These are phyloP conservation scores for Jamesozyma rosinii DNA, from an alignment of 805 yeast genomes.

Conservation along the genomic window DNA sequence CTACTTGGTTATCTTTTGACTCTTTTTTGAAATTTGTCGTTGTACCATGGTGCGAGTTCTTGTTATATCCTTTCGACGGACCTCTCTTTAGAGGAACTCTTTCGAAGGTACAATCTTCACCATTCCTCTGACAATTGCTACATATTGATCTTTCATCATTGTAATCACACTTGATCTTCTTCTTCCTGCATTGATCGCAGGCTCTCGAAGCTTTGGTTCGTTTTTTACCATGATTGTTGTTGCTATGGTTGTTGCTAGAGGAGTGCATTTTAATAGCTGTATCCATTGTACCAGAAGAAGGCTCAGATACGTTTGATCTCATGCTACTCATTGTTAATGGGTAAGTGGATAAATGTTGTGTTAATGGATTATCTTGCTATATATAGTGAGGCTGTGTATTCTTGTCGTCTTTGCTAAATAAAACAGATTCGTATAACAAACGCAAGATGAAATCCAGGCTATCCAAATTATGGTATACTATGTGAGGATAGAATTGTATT, in stretches of 20 bases:
- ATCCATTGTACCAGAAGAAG: not conserved
- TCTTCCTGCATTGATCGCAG: conserved; percentile 70
- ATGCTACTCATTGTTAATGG: not conserved
- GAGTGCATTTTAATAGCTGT: not conserved
- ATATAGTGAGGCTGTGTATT: no score
- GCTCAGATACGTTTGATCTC: not conserved
- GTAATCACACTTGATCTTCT: conserved; percentile 66
- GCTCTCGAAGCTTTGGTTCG: conserved; percentile 70
- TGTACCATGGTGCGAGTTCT: conserved; percentile 33
- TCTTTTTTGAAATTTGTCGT: conserved; percentile 14
- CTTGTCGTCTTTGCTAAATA: no score
- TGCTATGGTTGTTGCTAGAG: not conserved
- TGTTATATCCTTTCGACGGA: conserved; percentile 64
- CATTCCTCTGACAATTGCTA: conserved; percentile 51
- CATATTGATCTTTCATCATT: conserved; percentile 47
- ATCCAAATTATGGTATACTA: no score
- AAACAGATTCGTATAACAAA: no score
- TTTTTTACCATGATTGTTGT: conserved; percentile 34
- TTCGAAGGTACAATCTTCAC: conserved; percentile 57
- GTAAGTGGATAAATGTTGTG: no score
- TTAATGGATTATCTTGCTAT: no score
- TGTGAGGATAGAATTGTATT: no score
- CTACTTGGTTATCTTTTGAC: not conserved
- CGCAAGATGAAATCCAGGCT: no score
- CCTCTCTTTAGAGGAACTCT: conserved; percentile 71